A percentile compares a stretch with the other conserved stretches of the same genome.
Evolutionary conservation across 495 filamentous ascomycete species (phyloP).

Genomic region (Delitschia confertaspora): DNA sequence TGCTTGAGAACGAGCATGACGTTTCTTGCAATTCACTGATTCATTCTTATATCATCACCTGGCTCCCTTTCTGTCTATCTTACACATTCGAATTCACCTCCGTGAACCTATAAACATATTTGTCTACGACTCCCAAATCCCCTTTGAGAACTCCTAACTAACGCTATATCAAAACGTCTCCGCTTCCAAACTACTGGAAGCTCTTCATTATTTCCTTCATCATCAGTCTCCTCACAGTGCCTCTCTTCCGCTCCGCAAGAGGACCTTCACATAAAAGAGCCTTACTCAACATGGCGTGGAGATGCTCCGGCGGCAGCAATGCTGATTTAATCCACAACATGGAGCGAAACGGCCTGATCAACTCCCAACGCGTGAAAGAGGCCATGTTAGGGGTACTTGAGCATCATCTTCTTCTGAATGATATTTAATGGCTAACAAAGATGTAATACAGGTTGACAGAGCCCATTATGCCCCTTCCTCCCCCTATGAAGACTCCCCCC

Average conservation of each 20-base stretch:
- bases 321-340: conserved; percentile 71
- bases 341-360: conserved; percentile 61
- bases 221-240: conserved; percentile 9
- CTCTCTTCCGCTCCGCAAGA: conserved; percentile 15
- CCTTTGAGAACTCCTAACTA: too few relatives aligned
- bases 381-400: conserved; percentile 65
- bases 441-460: conserved; percentile 63
- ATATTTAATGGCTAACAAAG: conserved; percentile 1
- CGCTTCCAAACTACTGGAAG: conserved; percentile 3
- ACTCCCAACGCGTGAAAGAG: conserved; percentile 54
- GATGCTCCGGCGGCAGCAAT: conserved; percentile 71
- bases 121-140: neutral
- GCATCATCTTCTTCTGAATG: neutral
- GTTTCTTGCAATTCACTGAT: neutral
- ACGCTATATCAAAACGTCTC: neutral
- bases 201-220: conserved; percentile 1
- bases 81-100: neutral
- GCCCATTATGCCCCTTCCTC: conserved; percentile 62
- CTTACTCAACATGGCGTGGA: conserved; percentile 71
- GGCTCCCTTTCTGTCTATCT: too few relatives aligned
- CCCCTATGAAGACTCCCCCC: conserved; percentile 85
- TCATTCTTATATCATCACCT: too few relatives aligned
- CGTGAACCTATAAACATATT: conserved; percentile 1
- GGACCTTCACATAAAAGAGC: conserved; percentile 5
- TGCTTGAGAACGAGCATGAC: neutral